A percentile compares a stretch with the other conserved stretches of the same genome.
Conservation (phyloP, 768 basidiomycete genomes). For the Psilocybe subaeruginosa region DNA sequence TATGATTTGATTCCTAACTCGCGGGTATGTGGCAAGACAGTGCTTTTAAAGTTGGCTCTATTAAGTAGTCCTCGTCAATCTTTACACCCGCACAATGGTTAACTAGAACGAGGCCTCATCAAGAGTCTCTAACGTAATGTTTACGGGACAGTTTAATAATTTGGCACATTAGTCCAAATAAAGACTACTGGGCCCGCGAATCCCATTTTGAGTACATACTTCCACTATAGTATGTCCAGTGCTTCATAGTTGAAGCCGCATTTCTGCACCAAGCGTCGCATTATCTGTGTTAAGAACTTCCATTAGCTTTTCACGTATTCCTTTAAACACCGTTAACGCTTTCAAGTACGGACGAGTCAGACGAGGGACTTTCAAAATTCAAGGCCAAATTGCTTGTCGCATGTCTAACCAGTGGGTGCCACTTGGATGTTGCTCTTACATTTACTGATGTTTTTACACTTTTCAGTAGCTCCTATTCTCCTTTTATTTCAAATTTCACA, state of each 20-base stretch:
- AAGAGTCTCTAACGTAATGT: too few species aligned
- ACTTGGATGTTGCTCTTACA: background rate
- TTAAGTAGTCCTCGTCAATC: too few species aligned
- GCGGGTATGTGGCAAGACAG: too few species aligned
- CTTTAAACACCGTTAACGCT: background rate
- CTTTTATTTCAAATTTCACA: background rate
- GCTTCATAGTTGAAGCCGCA: too few species aligned
- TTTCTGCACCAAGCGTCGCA: background rate
- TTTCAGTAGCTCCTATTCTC: background rate
- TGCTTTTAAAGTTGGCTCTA: too few species aligned
- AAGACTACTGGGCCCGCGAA: too few species aligned
- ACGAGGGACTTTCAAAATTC: background rate
- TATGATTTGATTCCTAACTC: background rate
- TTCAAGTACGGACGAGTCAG: background rate
- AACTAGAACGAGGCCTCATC: too few species aligned
- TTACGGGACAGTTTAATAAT: too few species aligned
- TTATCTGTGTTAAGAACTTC: background rate
- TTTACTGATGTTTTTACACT: background rate
- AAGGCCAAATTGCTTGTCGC: background rate
- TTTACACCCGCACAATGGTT: too few species aligned
- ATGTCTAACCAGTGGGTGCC: background rate
- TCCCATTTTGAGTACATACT: background rate
- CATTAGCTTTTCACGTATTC: background rate
- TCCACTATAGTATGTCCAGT: background rate
- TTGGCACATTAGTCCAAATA: too few species aligned